These are phyloP conservation scores for Colletotrichum brevisporum DNA, from an alignment of 2,329 filamentous ascomycete species.

Conservation along the genomic window DNA sequence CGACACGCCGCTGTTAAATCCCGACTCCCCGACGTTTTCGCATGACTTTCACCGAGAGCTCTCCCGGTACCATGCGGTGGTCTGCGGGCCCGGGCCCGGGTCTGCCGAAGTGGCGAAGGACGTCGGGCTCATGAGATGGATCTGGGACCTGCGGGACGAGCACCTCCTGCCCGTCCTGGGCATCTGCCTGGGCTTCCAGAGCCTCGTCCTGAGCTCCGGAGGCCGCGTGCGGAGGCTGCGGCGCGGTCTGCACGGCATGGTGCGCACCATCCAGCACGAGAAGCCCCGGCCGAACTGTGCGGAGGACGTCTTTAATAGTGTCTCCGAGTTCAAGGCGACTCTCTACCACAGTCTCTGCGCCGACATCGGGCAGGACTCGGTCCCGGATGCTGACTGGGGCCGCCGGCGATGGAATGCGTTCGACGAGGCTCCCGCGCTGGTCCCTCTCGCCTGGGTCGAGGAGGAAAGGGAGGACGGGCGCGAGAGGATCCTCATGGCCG, in stretches of 20 bases:
- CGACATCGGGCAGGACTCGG: slow-evolving; percentile 64
- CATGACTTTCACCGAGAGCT: slow-evolving; percentile 65
- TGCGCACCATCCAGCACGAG: slow-evolving; percentile 75
- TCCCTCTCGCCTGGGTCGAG: slow-evolving; percentile 75
- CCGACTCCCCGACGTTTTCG: slow-evolving; percentile 57
- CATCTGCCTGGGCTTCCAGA: slow-evolving; percentile 92
- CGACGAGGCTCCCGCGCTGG: slow-evolving; percentile 55
- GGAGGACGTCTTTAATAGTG: slow-evolving; percentile 74
- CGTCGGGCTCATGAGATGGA: slow-evolving; percentile 82
- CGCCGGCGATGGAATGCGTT: slow-evolving; percentile 57
- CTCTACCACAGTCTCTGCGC: slow-evolving; percentile 80
- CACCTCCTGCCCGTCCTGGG: slow-evolving; percentile 83
- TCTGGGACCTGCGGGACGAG: slow-evolving; percentile 77
- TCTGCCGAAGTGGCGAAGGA: slow-evolving; percentile 80
- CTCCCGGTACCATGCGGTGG: slow-evolving; percentile 81
- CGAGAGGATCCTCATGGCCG: slow-evolving; percentile 81
- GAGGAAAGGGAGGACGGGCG: slow-evolving; percentile 54
- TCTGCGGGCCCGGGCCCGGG: slow-evolving; percentile 92
- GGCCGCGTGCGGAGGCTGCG: slow-evolving; percentile 75
- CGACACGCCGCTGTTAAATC: slow-evolving; percentile 68
- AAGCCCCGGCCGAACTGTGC: slow-evolving; percentile 38
- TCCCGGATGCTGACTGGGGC: slow-evolving; percentile 54
- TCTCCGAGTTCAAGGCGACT: slow-evolving; percentile 76
- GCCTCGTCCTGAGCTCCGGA: slow-evolving; percentile 78
- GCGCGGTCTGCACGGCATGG: slow-evolving; percentile 87